Conservation (phyloP, 2,329 filamentous ascomycete species). For the Coniochaeta prunicola region DNA sequence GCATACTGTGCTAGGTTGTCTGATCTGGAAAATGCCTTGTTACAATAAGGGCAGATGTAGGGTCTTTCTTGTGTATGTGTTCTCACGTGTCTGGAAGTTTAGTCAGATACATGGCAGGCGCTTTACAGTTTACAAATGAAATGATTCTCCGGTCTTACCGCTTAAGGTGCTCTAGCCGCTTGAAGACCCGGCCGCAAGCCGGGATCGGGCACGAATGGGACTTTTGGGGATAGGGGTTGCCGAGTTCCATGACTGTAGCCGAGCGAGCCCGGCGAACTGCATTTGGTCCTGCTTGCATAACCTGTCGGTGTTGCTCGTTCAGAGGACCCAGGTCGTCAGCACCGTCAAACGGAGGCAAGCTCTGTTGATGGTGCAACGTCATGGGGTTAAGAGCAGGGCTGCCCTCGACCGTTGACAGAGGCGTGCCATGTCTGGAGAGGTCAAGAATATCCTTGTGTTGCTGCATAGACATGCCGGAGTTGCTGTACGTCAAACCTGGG, state of each 20-base stretch:
- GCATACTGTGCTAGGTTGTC: conserved; percentile 97
- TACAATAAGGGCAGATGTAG: conserved; percentile 95
- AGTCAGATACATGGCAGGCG: conserved; percentile 38
- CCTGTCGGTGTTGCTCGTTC: conserved; percentile 50
- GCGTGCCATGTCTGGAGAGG: conserved; percentile 86
- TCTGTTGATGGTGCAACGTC: conserved; percentile 37
- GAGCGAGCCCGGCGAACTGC: conserved; percentile 86
- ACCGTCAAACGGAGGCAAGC: conserved; percentile 52
- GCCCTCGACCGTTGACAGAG: conserved; percentile 75
- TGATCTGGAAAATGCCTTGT: conserved; percentile 96
- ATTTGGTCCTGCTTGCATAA: conserved; percentile 64
- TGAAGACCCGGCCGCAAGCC: conserved; percentile 93
- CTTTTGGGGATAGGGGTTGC: conserved; percentile 85
- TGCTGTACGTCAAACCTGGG: conserved; percentile 66
- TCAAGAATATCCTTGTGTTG: conserved; percentile 77
- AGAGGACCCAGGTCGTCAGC: conserved; percentile 58
- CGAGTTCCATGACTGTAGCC: conserved; percentile 92
- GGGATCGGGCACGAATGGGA: conserved; percentile 99
- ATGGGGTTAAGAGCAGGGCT: conserved; percentile 68
- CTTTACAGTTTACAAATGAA: conserved; percentile 29
- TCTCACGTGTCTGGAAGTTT: conserved; percentile 78
- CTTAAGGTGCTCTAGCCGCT: conserved; percentile 98
- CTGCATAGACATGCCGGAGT: conserved; percentile 56
- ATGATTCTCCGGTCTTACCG: conserved; percentile 61
- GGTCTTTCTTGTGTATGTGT: conserved; percentile 99